Base-by-base conservation (phyloP, 495 filamentous ascomycete species). In the Aspergillus haitiensis region DNA sequence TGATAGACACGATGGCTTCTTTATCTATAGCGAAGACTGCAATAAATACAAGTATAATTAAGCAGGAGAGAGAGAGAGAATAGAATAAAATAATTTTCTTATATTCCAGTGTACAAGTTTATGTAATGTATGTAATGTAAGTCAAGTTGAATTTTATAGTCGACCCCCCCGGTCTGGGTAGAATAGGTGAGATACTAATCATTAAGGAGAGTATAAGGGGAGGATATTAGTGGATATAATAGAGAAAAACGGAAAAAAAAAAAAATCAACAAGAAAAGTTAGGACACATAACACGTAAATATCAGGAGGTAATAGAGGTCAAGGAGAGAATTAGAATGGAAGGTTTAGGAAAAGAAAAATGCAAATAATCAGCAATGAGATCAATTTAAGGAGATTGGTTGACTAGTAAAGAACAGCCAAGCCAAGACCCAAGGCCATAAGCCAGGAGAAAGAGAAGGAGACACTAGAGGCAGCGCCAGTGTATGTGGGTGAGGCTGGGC, bases 391-490 rank as follows among this genome's bases (percentile, higher is more conserved):
- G 2, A 16, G 15, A 16, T 46, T 2, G 37, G n/a, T 40, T 11
- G 37, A 18, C 16, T 54, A 54, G 37, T 53, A 60, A 16, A 60
- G 58, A 33, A 27, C 58, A 6, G 48, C 32, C 0, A 60, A 15
- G n/a, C 40, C 49, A 50, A 60, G 39, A 35, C 49, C 58, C 16
- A 60, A 11, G 2, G 33, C 58, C 58, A 60, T 54, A 3, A 45
- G 11, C 58, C 58, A 60, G 31, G 56, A 44, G 46, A 34, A 31
- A 8, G 63, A 52, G 51, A 34, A 32, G 8, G 34, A 42, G 27
- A 56, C 35, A 13, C 52, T 21, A 11, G 52, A 61, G 10, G 59
- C 59, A 10, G 52, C 44, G 21, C 59, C 52, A 1, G 59, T 61
- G 46, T 55, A 61, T 48, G 4, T 7, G 44, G 42, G 35, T n/a